Base-by-base conservation (phyloP, 306 rosid species). In the Pyrus pyrifolia region DNA sequence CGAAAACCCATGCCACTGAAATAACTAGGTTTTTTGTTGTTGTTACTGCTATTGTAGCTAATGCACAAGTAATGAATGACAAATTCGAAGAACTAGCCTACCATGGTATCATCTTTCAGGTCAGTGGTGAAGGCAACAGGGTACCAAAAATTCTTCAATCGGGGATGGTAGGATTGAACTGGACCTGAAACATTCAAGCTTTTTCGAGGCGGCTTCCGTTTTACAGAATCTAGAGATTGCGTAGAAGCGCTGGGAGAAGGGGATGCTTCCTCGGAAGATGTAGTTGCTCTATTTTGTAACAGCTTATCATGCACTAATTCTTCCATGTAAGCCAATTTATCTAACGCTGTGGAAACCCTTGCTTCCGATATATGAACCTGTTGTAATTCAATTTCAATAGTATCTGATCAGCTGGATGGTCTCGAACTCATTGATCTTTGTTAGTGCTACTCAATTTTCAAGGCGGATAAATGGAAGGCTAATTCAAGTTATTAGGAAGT, bases 361-460 rank as follows among this genome's bases (percentile, higher is more conserved):
- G 93, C 97, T 81, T 96, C 99, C 18, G 97, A 96, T 82, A 89
- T 85, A 84, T 96, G 99, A 72, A 96, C 99, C 99, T 92, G 95
- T 76, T 71, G 51, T 84, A 68, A 58, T 84, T n/a, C 62, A 49
- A 38, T 27, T 51, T 25, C 17, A 18, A 67, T 1, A 45, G 46
- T 21, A 52, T 33, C 12, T 35, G 30, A 52, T 72, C 64, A 59
- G 51, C 60, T 59, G 70, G 53, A 67, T 8, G 3, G 70, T 67
- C 68, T n/a, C 25, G 2, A 25, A 73, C 45, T 25, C 11, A 44
- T 25, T 13, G 2, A 12, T n/a, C 25, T 52, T 72, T 10, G 23
- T 14, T 12, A 22, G 44, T 8, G 35, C 68, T 15, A n/a, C n/a
- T n/a, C n/a, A n/a, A n/a, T n/a, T n/a, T n/a, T n/a, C n/a, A n/a